Evolutionary conservation across 257 asterid species (phyloP).

Genomic region (Solanum chmielewskii): DNA sequence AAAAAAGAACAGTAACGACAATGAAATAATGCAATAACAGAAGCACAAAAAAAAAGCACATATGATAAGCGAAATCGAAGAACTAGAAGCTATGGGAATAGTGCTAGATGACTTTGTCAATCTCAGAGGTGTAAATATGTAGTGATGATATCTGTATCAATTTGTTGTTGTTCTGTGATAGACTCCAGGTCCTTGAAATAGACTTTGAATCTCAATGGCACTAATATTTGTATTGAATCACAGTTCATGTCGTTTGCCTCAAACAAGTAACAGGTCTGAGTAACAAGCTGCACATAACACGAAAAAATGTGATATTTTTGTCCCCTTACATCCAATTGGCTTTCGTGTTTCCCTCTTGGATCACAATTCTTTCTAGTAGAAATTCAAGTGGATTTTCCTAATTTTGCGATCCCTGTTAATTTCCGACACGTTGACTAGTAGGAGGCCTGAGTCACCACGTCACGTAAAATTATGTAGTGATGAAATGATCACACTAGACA

Average conservation of each 20-base stretch:
- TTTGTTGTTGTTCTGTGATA: neutral
- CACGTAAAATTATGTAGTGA: neutral
- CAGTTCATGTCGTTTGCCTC: neutral
- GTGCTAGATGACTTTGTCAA: neutral
- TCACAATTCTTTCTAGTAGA: conserved; percentile 40
- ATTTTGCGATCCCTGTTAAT: conserved; percentile 42
- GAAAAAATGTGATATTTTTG: neutral
- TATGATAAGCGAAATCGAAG: neutral
- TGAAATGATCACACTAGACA: neutral
- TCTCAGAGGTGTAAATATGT: neutral
- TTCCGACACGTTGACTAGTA: conserved; percentile 60
- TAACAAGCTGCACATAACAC: neutral
- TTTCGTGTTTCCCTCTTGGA: neutral
- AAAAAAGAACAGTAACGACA: neutral
- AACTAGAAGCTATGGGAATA: neutral
- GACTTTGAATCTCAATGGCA: neutral
- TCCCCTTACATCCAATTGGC: too few relatives aligned
- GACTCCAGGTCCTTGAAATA: neutral
- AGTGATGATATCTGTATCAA: neutral
- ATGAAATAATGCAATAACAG: neutral
- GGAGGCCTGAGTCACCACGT: neutral
- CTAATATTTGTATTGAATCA: neutral
- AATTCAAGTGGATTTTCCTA: conserved; percentile 59
- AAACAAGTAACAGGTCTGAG: neutral
- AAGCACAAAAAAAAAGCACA: neutral